Conservation (phyloP, 495 filamentous ascomycete species). For the Talaromyces adpressus region DNA sequence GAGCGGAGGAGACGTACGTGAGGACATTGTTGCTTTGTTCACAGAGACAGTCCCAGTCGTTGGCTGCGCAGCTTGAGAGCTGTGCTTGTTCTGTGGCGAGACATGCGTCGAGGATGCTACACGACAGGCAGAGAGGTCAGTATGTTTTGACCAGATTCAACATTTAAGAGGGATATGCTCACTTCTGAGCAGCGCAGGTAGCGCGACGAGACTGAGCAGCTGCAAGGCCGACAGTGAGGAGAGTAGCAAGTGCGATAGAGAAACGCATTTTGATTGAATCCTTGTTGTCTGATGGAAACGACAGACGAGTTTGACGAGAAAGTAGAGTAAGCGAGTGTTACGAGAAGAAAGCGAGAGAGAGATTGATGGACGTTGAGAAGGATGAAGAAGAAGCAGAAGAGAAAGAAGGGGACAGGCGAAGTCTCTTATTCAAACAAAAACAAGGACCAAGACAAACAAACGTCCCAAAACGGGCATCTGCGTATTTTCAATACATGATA, state of each 20-base stretch:
- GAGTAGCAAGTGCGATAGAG: slow-evolving; percentile 5
- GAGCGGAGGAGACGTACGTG: slow-evolving; percentile 15
- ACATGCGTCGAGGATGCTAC: slow-evolving; percentile 28
- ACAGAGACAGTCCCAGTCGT: slow-evolving; percentile 26
- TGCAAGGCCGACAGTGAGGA: slow-evolving; percentile 9
- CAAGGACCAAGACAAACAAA: neutral
- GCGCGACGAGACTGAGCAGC: slow-evolving; percentile 7
- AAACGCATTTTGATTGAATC: slow-evolving; percentile 9
- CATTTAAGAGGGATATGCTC: no score
- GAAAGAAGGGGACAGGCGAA: neutral
- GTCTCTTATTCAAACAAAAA: neutral
- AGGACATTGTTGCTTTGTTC: slow-evolving; percentile 24
- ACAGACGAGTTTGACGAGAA: neutral
- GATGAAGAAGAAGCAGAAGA: neutral
- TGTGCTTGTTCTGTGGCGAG: slow-evolving; percentile 14
- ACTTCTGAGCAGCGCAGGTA: slow-evolving; percentile 10
- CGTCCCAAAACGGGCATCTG: neutral
- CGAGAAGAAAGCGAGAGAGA: slow-evolving; percentile 8
- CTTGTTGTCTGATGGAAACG: neutral
- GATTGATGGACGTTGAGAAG: neutral
- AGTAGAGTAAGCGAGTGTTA: neutral
- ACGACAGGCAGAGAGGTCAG: neutral
- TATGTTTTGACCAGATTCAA: no score
- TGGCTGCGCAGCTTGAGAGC: slow-evolving; percentile 18
- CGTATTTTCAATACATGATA: neutral